Evolutionary conservation across 129 eudicot genomes (phyloP).

Genomic region (Chrysanthemum seticuspe): DNA sequence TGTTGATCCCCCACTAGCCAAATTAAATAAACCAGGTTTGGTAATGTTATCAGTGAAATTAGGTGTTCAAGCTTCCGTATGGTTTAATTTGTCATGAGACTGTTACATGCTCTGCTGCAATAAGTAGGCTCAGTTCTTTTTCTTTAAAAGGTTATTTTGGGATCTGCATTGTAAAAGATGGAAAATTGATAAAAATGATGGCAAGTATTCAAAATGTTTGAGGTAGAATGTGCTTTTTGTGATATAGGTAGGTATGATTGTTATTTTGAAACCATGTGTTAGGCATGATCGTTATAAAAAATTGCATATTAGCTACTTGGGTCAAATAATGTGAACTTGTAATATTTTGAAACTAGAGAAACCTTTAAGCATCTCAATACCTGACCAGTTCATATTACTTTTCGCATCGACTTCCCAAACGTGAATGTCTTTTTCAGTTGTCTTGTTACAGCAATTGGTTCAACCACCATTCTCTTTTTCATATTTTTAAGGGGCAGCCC

Average conservation of each 20-base stretch:
- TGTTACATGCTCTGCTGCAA: slow-evolving; percentile 7
- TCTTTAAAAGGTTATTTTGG: neutral
- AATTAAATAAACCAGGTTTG: neutral
- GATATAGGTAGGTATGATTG: slow-evolving; percentile 2
- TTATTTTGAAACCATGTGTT: neutral
- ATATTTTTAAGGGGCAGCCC: neutral
- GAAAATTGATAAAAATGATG: neutral
- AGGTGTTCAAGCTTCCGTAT: slow-evolving; percentile 6
- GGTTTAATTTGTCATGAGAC: no score
- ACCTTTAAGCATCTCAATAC: neutral
- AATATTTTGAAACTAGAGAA: slow-evolving; percentile 1
- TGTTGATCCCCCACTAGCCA: slow-evolving; percentile 7
- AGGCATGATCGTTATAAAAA: slow-evolving; percentile 6
- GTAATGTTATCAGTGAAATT: slow-evolving; percentile 9
- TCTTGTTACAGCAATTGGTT: neutral
- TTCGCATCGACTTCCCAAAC: neutral
- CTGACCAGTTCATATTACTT: neutral
- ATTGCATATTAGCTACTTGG: neutral
- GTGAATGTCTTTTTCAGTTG: neutral
- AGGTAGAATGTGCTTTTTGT: slow-evolving; percentile 18
- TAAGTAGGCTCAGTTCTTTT: neutral
- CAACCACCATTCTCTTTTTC: neutral
- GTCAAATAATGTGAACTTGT: neutral
- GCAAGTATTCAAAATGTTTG: neutral
- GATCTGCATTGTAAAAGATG: neutral